Percentiles rank a stretch among this genome's conserved stretches.
phyloP scores from a whole-genome alignment of 2,329 filamentous ascomycete genomes.

The Phaeoacremonium minimum region DNA sequence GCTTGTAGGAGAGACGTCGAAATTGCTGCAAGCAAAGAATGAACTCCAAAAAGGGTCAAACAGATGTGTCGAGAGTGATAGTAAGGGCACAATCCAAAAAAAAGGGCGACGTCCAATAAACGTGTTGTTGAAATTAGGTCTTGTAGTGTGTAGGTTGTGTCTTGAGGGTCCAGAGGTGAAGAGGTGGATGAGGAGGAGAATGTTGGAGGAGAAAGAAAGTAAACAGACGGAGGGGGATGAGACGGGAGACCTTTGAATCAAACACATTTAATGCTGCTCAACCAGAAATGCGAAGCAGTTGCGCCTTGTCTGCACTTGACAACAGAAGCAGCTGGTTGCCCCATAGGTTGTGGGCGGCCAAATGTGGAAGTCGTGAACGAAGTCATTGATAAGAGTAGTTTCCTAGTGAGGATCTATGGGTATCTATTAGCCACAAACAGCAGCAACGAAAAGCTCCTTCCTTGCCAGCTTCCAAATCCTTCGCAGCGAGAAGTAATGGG shows the following conservation, averaged over 20 bases:
- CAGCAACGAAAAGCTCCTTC: no score
- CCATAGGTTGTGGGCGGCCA: no score
- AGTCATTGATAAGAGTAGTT: no score
- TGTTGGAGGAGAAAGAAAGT: background rate
- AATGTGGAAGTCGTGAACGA: no score
- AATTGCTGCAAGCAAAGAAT: conserved; percentile 11
- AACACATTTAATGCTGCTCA: no score
- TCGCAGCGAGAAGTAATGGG: no score
- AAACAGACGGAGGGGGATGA: no score
- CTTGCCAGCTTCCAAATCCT: no score
- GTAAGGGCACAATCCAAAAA: conserved; percentile 12
- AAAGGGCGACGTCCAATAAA: conserved; percentile 13
- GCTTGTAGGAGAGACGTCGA: conserved; percentile 7
- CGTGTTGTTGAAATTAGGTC: conserved; percentile 9
- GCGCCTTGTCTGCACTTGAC: conserved; percentile 4
- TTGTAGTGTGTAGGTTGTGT: conserved; percentile 3
- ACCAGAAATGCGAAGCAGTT: background rate
- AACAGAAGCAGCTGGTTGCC: no score
- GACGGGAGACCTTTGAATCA: background rate
- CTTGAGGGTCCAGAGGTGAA: conserved; percentile 4
- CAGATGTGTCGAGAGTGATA: conserved; percentile 3
- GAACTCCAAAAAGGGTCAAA: conserved; percentile 11
- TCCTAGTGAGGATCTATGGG: no score
- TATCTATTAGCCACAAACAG: no score
- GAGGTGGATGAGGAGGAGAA: conserved; percentile 3